phyloP scores from a whole-genome alignment of 2,329 filamentous ascomycete species.

The Alternaria conjuncta region DNA sequence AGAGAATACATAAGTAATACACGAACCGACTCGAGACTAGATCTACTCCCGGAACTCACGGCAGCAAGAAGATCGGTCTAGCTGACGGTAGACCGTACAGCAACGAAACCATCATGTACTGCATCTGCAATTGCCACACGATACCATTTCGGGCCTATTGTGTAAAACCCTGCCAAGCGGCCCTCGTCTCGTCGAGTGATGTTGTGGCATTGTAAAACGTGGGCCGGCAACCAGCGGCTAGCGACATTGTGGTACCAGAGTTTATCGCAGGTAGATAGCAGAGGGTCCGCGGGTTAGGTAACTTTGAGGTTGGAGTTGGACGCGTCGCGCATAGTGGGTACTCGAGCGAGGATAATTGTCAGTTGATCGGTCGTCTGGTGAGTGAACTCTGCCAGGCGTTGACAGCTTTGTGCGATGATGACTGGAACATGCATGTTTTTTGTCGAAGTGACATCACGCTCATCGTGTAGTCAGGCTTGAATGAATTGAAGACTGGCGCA shows the following conservation, averaged over 20 bases:
- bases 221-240: conserved; percentile 4
- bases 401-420: neutral
- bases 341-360: neutral
- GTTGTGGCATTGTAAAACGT: conserved; percentile 7
- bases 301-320: neutral
- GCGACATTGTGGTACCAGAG: conserved; percentile 1
- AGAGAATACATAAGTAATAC: neutral
- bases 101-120: neutral
- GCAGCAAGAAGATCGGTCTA: neutral
- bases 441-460: neutral
- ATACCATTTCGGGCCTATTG: conserved; percentile 2
- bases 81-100: neutral
- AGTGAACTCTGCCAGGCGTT: neutral
- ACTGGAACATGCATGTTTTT: neutral
- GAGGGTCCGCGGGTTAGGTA: conserved; percentile 7
- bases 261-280: conserved; percentile 3
- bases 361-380: neutral
- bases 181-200: conserved; percentile 5
- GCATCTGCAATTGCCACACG: neutral
- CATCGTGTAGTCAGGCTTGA: neutral
- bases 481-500: neutral
- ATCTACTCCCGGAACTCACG: neutral
- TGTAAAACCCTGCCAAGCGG: neutral
- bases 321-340: neutral
- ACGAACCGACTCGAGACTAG: neutral